Base-by-base conservation (phyloP, 75 land plant species). In the Pinus tabuliformis region DNA sequence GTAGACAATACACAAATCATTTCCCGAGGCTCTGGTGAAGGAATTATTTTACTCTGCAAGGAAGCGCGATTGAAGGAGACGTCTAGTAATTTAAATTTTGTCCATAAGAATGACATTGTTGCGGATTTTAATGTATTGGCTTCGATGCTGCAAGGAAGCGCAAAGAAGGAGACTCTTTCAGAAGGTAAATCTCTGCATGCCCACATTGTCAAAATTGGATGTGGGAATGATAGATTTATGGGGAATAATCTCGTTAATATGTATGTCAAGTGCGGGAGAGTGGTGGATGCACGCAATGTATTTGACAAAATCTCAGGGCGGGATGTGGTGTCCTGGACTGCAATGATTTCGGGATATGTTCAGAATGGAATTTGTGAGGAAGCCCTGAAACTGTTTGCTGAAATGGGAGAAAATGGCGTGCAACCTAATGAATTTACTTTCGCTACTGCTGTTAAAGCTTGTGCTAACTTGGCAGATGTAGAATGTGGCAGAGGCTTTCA, bases 251-350 rank as follows among this genome's bases (percentile, higher is more conserved):
- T 91, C 56, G 54, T 93, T 12, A 83, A 91, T 57, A 88, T 84
- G 90, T 93, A 89, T 73, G 76, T 83, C 18, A 93, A 91, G 74
- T 91, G 94, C 74, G 90, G 90, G 4, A 82, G 76, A 1, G 49
- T 91, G 65, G 79, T 54, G 0, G 49, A 58, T 5, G 84, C 96
- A 9, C 77, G 75, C 56, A 79, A 76, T 62, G 89, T 77, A 18
- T 93, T 93, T 75, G 83, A 84, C 3, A 76, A 70, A 62, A 84
- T 89, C 26, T 72, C 74, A 17, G 58, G 74, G 28, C 84, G 81
- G 15, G 87, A 90, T 72, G 88, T 76, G 70, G 87, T 92, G 75
- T 79, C 96, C 13, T 93, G 94, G 94, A 91, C 82, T 56, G 77
- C 82, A 15, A 83, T 93, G 78, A 73, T 93, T 9, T 82, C 91